Evolutionary conservation across 192 early-diverging fungal species (phyloP), one percentile per base, ranked within the genome.

Genomic region (Thoreauomyces humboldtii): DNA sequence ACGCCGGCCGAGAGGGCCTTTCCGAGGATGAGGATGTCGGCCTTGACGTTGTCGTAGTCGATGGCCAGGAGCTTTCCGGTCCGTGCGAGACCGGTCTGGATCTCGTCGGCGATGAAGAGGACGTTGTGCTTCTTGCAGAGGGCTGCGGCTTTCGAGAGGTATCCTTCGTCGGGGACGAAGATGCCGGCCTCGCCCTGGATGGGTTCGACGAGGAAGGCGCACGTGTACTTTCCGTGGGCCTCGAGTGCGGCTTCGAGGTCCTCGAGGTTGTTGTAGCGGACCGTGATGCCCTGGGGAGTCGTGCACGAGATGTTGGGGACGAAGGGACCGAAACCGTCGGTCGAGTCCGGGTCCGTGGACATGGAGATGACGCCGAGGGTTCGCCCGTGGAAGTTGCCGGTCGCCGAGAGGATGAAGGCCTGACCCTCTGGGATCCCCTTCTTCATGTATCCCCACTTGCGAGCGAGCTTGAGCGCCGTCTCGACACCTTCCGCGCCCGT

Each of bases 161-260:
- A 99, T 14, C 94, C 94, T 0, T 89, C 81, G 68, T 92, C 92
- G 29, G 96, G 96, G 11, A 99, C 90, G 70, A 89, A 86, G 72
- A 99, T 96, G 74, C 89, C 96, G 27, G 96, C 94, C 81, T 99
- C 96, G 61, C 96, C 96, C 74, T 99, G 96, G 77, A 99, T 97
- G 19, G 96, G 96, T 78, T 99, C 96, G 15, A 99, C 91, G 50
- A 99, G 82, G 83, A 99, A 96, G 12, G 87, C 96, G 34, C 92
- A 93, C 7, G 93, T 89, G 45, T 87, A 81, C 61, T 85, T 77
- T 63, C 92, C 91, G 71, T 94, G 83, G 7, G 85, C 82, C 58
- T 91, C 85, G 24, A 99, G 79, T 19, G 90, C 91, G 15, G 81
- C 86, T 71, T 97, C 91, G 29, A 99, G 82, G 69, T 94, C 94